Conservation (phyloP, 2,329 filamentous ascomycete genomes). For the Fusarium sublunatum region DNA sequence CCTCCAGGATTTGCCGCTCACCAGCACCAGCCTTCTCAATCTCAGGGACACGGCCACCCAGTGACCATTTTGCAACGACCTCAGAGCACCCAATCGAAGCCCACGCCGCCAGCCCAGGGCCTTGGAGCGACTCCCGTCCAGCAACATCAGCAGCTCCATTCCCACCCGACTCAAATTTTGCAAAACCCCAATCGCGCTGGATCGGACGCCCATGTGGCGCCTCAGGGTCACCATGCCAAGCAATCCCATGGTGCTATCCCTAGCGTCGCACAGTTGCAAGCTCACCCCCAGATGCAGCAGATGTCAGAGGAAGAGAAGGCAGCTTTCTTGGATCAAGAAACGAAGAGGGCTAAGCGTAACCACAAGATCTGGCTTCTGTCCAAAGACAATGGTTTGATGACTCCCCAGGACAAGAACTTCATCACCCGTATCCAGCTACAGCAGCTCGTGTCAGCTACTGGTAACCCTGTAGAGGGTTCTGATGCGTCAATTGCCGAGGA, state of each 20-base stretch:
- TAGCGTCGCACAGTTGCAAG: slow-evolving; percentile 49
- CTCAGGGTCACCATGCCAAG: slow-evolving; percentile 55
- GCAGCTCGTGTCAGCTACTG: slow-evolving; percentile 92
- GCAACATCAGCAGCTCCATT: slow-evolving; percentile 54
- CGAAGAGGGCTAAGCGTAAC: slow-evolving; percentile 94
- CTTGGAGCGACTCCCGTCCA: slow-evolving; percentile 46
- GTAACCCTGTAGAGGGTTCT: slow-evolving; percentile 82
- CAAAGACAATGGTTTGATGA: slow-evolving; percentile 97
- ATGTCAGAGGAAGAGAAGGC: slow-evolving; percentile 87
- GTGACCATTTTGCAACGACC: slow-evolving; percentile 68
- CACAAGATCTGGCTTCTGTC: slow-evolving; percentile 96
- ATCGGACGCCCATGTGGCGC: slow-evolving; percentile 57
- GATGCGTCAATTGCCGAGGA: slow-evolving; percentile 89
- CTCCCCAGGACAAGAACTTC: slow-evolving; percentile 99
- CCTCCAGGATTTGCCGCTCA: slow-evolving; percentile 41
- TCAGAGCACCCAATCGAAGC: slow-evolving; percentile 56
- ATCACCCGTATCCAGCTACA: slow-evolving; percentile 98
- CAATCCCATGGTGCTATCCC: slow-evolving; percentile 64
- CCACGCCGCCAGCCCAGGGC: slow-evolving; percentile 52
- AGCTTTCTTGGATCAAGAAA: slow-evolving; percentile 88
- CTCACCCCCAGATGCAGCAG: slow-evolving; percentile 66
- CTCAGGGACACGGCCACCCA: slow-evolving; percentile 58
- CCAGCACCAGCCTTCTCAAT: slow-evolving; percentile 50
- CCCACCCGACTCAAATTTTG: slow-evolving; percentile 77
- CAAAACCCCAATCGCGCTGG: slow-evolving; percentile 79